Evolutionary conservation across 2,329 filamentous ascomycete species (phyloP), one percentile per base, ranked within the genome.

Genomic region (Calonectria hawksworthii): DNA sequence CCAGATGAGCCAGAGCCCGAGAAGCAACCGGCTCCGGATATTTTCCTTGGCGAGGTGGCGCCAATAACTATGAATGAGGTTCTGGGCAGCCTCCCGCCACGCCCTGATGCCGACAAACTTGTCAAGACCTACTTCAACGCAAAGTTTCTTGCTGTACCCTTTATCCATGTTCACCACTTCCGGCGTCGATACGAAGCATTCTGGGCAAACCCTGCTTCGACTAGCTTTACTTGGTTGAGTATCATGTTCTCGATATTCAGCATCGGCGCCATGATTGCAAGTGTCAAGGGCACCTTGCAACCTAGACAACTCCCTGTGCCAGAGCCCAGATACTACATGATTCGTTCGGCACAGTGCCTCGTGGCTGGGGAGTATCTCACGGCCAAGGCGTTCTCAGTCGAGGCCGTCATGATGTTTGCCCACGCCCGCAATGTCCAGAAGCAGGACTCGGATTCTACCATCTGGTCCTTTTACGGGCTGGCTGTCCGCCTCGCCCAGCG

Each of bases 151-250:
- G 83, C 84, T 3, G 80, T 83, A 0, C 82, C 85, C 6, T 84
- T 86, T 73, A 78, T 88, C 30, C 87, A 88, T 73, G 79, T 82
- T 3, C 83, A 81, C 36, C 85, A 89, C 78, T 90, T 90, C 70
- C 85, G 87, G 76, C 84, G 88, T 4, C 85, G 87, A 50, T 90
- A 89, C 77, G 86, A 87, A 51, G 83, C 83, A 6, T 89, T 90
- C 75, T 90, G 89, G 88, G 76, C 78, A 32, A 79, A 84, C 4
- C 86, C 88, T 0, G 77, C 81, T 5, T 81, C 82, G 0, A 82
- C 86, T 4, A 86, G 85, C 74, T 80, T 89, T 16, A 82, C 90
- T 32, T 90, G 89, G 89, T 82, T 89, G 56, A 89, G 88, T 76
- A 87, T 89, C 50, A 82, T 90, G 63, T 88, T 88, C 73, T 89